Evolutionary conservation across 2,329 filamentous ascomycete genomes (phyloP).

Genomic region (Volutella citrinella): DNA sequence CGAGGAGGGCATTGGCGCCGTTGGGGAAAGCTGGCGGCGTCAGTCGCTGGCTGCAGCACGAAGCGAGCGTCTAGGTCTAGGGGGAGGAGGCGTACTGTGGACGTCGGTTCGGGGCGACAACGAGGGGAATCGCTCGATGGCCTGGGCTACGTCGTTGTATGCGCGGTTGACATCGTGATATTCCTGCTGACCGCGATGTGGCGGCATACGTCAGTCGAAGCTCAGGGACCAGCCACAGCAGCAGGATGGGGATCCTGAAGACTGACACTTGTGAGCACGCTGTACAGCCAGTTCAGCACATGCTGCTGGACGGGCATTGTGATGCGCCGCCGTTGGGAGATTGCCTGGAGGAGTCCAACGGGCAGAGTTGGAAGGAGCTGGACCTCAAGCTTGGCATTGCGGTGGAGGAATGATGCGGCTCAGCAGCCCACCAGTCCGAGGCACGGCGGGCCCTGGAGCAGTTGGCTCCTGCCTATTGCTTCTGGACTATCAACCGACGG

Average conservation of each 20-base stretch:
- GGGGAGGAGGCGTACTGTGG: conserved; percentile 63
- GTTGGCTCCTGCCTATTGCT: too few relatives aligned
- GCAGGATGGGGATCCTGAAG: conserved; percentile 1
- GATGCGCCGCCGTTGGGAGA: too few relatives aligned
- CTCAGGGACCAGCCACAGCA: conserved; percentile 12
- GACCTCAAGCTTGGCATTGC: too few relatives aligned
- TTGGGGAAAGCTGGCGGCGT: conserved; percentile 72
- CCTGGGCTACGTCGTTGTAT: conserved; percentile 86
- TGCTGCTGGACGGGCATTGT: conserved; percentile 77
- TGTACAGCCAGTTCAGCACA: conserved; percentile 93
- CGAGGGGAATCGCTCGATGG: conserved; percentile 74
- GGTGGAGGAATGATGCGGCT: too few relatives aligned
- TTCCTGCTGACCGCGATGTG: conserved; percentile 55
- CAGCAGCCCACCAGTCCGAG: background rate
- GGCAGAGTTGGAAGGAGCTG: conserved; percentile 1
- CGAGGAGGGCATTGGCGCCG: conserved; percentile 79
- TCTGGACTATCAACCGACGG: too few relatives aligned
- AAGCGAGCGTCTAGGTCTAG: background rate
- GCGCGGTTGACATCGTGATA: conserved; percentile 91
- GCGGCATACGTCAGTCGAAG: too few relatives aligned
- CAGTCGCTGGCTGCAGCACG: conserved; percentile 9
- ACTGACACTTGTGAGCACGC: conserved; percentile 73
- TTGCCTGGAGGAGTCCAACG: too few relatives aligned
- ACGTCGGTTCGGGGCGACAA: conserved; percentile 88
- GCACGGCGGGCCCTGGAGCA: too few relatives aligned